Evolutionary conservation across 495 filamentous ascomycete genomes (phyloP), one percentile per base, ranked within the genome.

Genomic region (Emericellopsis terricola): DNA sequence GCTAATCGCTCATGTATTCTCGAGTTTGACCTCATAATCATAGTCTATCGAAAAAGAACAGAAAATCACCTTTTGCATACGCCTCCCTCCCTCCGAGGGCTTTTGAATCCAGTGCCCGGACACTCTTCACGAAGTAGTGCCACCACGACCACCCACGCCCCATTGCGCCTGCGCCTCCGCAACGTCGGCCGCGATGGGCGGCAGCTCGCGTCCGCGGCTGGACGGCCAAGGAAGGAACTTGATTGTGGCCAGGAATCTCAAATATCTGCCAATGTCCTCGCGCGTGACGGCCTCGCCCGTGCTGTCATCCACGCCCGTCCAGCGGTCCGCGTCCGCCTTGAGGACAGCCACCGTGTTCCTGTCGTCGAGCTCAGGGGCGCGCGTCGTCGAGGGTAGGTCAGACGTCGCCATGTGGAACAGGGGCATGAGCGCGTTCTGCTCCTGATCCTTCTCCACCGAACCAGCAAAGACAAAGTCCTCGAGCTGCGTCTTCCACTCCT

Each of bases 331-430:
- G 29, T 33, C 28, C 6, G 33, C 7, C 21, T 53, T 52, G 15
- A 85, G 50, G 2, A 70, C 64, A 0, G 54, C 49, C 2, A 55
- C 51, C 2, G 81, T 65, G 40, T 82, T 78, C 10, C 41, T 47
- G 40, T 83, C 76, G 34, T 75, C 72, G 3, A 86, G 53, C 38
- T 73, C 72, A 0, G 75, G 77, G 3, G 78, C 76, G 38, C 66
- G 68, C 18, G 76, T 78, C 36, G 70, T 64, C 8, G 57, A 62
- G 0, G 78, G 79, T 3, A 86, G 60, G 44, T 83, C 73, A 3
- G 60, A 57, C 3, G 66, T 69, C 14, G 77, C 76, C 48, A 81
- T 80, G 47, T 84, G 69, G 43, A 74, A 77, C 15, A 85, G 68
- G 0, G 78, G 78, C 57, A 80, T 28, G 11, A 39, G 26, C 9